Evolutionary conservation across 2,329 filamentous ascomycete species (phyloP).

Genomic region (Claviceps pusilla): DNA sequence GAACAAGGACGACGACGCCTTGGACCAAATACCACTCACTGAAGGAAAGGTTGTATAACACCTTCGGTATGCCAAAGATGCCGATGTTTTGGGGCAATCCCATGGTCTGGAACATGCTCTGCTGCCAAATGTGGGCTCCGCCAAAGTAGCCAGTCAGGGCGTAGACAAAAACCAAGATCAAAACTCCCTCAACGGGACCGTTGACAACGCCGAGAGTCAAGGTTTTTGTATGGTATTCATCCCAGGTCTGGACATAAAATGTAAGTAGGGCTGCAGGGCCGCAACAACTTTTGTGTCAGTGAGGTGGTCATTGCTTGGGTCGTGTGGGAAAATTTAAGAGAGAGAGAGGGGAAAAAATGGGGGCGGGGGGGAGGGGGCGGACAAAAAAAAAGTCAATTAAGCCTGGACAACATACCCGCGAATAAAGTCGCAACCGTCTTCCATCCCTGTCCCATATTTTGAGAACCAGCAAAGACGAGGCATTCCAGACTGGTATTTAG

Average conservation of each 20-base stretch:
- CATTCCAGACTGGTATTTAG: slow-evolving; percentile 92
- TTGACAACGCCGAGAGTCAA: slow-evolving; percentile 84
- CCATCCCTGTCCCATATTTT: slow-evolving; percentile 91
- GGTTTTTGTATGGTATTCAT: slow-evolving; percentile 96
- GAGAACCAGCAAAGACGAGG: slow-evolving; percentile 76
- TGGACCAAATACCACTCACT: slow-evolving; percentile 89
- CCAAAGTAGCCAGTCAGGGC: slow-evolving; percentile 71
- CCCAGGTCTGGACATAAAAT: slow-evolving; percentile 99
- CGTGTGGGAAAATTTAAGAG: not conserved
- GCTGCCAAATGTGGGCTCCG: slow-evolving; percentile 86
- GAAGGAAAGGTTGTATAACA: slow-evolving; percentile 66
- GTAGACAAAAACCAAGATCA: slow-evolving; percentile 72
- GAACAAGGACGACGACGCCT: slow-evolving; percentile 63
- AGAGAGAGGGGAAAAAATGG: too few species aligned
- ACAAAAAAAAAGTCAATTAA: not conserved
- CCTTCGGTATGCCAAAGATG: slow-evolving; percentile 53
- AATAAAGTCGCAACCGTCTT: slow-evolving; percentile 72
- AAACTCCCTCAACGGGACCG: slow-evolving; percentile 85
- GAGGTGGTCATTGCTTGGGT: not conserved
- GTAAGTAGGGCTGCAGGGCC: slow-evolving; percentile 56
- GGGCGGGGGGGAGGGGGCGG: too few species aligned
- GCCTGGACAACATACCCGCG: slow-evolving; percentile 39
- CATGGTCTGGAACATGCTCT: slow-evolving; percentile 57
- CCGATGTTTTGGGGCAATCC: slow-evolving; percentile 49
- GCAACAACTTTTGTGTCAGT: not conserved